Percentiles rank a stretch among this genome's conserved stretches.
phyloP scores from a whole-genome alignment of 768 basidiomycete genomes.

The Erythrobasidium yunnanense region DNA sequence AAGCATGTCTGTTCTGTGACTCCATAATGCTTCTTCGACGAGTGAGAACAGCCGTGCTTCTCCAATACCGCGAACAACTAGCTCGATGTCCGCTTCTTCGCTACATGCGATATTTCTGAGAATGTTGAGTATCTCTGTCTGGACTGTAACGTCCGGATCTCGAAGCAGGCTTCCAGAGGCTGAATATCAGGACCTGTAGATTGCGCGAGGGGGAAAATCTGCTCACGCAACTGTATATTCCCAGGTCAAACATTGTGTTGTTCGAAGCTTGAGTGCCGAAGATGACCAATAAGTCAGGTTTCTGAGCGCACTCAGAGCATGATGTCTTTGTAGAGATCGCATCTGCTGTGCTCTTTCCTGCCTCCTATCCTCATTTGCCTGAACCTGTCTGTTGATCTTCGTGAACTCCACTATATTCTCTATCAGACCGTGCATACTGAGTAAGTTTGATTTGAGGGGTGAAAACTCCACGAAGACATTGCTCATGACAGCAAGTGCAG shows the following conservation, averaged over 20 bases:
- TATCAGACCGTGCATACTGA: neutral
- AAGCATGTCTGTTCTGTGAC: neutral
- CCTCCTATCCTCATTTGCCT: neutral
- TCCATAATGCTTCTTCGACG: slow-evolving; percentile 18
- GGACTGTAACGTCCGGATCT: slow-evolving; percentile 10
- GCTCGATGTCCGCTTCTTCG: slow-evolving; percentile 22
- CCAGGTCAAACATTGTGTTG: slow-evolving; percentile 28
- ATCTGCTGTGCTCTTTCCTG: slow-evolving; percentile 17
- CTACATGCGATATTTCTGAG: slow-evolving; percentile 33
- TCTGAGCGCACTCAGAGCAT: slow-evolving; percentile 34
- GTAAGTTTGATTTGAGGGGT: slow-evolving; percentile 27
- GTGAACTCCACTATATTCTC: slow-evolving; percentile 19
- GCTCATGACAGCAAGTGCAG: slow-evolving; percentile 28
- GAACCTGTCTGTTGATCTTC: neutral
- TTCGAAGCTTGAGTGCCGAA: slow-evolving; percentile 27
- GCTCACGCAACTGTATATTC: slow-evolving; percentile 27
- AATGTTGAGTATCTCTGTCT: slow-evolving; percentile 31
- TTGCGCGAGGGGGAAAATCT: neutral
- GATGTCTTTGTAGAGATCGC: slow-evolving; percentile 3
- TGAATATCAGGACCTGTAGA: neutral
- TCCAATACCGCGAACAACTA: slow-evolving; percentile 16
- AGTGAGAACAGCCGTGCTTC: slow-evolving; percentile 22
- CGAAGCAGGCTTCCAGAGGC: slow-evolving; percentile 3
- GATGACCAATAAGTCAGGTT: slow-evolving; percentile 32
- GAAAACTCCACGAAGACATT: slow-evolving; percentile 37